A percentile compares a stretch with the other conserved stretches of the same genome.
phyloP scores from a whole-genome alignment of 768 basidiomycete species.

The Tylopilus balloui region DNA sequence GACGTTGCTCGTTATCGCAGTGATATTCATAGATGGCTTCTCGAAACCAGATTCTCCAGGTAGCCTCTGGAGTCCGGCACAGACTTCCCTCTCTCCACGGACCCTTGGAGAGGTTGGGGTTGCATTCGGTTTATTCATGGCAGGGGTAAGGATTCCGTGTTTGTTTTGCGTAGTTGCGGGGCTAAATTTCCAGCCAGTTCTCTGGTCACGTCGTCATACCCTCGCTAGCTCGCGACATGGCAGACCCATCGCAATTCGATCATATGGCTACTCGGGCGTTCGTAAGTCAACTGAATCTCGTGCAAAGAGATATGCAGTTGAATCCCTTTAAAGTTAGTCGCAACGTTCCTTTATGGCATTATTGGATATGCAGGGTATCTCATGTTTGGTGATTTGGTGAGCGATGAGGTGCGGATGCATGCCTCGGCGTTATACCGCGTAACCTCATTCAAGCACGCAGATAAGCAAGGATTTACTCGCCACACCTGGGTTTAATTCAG shows the following conservation, averaged over 20 bases:
- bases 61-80: constrained; percentile 70
- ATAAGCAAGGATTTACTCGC: constrained; percentile 78
- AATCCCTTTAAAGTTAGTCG: constrained; percentile 42
- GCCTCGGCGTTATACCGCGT: neutral
- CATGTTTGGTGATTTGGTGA: constrained; percentile 83
- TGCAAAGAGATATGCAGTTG: neutral
- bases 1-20: constrained; percentile 65
- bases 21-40: constrained; percentile 80
- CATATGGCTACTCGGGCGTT: constrained; percentile 84
- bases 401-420: constrained; percentile 62
- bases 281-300: constrained; percentile 40
- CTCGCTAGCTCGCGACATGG: constrained; percentile 86
- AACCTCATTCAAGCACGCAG: constrained; percentile 33
- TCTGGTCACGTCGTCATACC: constrained; percentile 92
- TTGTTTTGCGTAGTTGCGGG: neutral
- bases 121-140: constrained; percentile 88
- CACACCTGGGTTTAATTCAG: constrained; percentile 66
- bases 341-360: constrained; percentile 58
- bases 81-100: constrained; percentile 56
- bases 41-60: constrained; percentile 70
- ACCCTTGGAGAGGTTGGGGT: constrained; percentile 62
- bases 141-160: constrained; percentile 53
- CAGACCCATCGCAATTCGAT: constrained; percentile 73
- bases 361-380: constrained; percentile 82
- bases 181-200: constrained; percentile 44